A percentile compares a stretch with the other conserved stretches of the same genome.
Conservation (phyloP, 495 filamentous ascomycete species). For the Trichocladium uniseriatum region DNA sequence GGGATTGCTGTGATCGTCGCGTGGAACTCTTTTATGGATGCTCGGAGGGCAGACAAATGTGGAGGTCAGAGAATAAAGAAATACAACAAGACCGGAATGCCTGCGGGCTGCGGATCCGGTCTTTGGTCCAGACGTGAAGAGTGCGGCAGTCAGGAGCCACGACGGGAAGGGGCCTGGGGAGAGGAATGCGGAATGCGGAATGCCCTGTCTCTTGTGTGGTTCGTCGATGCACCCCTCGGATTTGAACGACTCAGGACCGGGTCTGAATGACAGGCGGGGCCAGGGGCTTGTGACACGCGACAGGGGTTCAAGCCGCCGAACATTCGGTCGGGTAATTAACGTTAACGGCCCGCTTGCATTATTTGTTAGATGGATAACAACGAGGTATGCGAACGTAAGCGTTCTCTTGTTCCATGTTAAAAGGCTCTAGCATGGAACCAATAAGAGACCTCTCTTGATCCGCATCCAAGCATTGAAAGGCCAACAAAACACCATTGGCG, state of each 20-base stretch:
- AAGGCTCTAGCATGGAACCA: too few species aligned
- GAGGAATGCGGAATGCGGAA: not conserved
- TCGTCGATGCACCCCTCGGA: not conserved
- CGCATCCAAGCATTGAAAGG: too few species aligned
- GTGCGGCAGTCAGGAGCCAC: not conserved
- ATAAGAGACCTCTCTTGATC: too few species aligned
- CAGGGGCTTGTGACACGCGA: not conserved
- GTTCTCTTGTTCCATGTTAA: too few species aligned
- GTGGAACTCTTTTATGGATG: not conserved
- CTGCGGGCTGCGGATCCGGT: too few species aligned
- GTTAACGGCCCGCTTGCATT: too few species aligned
- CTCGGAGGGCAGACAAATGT: not conserved
- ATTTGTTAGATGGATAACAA: too few species aligned
- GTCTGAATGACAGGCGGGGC: not conserved
- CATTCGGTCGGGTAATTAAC: too few species aligned
- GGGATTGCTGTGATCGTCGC: not conserved
- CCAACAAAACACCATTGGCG: too few species aligned
- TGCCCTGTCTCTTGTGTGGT: slow-evolving; percentile 3
- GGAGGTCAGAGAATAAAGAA: not conserved
- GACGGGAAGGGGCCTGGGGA: too few species aligned
- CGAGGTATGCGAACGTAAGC: too few species aligned
- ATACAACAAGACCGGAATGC: too few species aligned
- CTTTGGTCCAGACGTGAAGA: not conserved
- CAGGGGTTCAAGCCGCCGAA: not conserved
- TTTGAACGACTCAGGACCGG: not conserved